Conservation (phyloP, 129 eudicot species). For the Ambrosia trifida region DNA sequence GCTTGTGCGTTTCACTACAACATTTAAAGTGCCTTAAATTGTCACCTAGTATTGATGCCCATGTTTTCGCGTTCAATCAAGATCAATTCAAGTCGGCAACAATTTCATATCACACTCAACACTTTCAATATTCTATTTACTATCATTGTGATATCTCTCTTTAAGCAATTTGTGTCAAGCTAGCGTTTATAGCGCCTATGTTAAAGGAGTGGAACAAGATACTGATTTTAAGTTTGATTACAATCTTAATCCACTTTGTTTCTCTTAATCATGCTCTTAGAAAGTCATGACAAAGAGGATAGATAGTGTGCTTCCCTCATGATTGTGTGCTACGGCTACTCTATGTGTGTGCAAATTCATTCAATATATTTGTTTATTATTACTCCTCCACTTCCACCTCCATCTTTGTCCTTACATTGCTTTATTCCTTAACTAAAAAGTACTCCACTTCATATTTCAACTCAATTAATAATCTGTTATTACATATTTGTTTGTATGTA, state of each 20-base stretch:
- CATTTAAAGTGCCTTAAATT: too few relatives aligned
- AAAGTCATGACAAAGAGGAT: conserved; percentile 57
- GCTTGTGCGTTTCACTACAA: too few relatives aligned
- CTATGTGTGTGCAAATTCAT: conserved; percentile 29
- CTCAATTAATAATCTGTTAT: conserved; percentile 6
- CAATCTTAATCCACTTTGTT: conserved; percentile 30
- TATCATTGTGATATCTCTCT: background rate
- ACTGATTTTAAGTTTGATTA: conserved; percentile 1
- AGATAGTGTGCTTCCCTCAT: conserved; percentile 43
- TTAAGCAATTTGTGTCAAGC: background rate
- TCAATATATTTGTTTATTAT: conserved; percentile 37
- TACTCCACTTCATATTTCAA: conserved; percentile 18
- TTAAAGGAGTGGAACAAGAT: background rate
- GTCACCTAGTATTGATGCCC: too few relatives aligned
- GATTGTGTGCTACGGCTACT: conserved; percentile 33
- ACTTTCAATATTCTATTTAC: background rate
- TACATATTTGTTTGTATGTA: background rate
- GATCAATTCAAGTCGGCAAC: too few relatives aligned
- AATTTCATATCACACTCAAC: too few relatives aligned
- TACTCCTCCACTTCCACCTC: conserved; percentile 58
- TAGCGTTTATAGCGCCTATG: conserved; percentile 1
- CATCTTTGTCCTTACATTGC: conserved; percentile 36
- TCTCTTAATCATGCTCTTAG: conserved; percentile 40
- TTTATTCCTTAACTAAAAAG: conserved; percentile 38
- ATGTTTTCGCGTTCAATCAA: too few relatives aligned